Evolutionary conservation across 495 filamentous ascomycete genomes (phyloP).

Genomic region (Margaritispora aquatica): DNA sequence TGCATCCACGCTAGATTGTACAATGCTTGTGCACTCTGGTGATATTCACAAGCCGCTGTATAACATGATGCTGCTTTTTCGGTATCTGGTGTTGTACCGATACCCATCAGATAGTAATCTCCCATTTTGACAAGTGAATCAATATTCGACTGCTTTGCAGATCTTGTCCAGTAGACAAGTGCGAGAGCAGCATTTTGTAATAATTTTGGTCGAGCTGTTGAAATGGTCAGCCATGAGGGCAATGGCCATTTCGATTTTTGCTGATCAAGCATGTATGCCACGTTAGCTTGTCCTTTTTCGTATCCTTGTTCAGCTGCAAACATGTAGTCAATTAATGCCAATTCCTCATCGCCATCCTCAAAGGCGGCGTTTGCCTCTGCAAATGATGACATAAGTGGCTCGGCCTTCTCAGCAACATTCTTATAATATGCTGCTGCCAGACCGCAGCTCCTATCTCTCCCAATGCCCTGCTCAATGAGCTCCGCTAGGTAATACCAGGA

Average conservation of each 20-base stretch:
- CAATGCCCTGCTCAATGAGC: slow-evolving; percentile 74
- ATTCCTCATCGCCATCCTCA: slow-evolving; percentile 76
- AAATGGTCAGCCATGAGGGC: slow-evolving; percentile 35
- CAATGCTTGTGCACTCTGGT: slow-evolving; percentile 88
- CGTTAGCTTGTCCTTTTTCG: slow-evolving; percentile 88
- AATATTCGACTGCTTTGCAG: slow-evolving; percentile 86
- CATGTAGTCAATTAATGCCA: slow-evolving; percentile 77
- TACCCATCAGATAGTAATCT: slow-evolving; percentile 84
- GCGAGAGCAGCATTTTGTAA: slow-evolving; percentile 71
- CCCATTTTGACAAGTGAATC: slow-evolving; percentile 97
- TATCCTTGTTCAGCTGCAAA: slow-evolving; percentile 96
- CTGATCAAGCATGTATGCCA: slow-evolving; percentile 85
- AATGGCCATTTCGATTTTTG: slow-evolving; percentile 59
- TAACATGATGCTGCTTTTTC: slow-evolving; percentile 95
- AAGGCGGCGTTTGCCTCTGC: slow-evolving; percentile 80
- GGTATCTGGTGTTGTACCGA: slow-evolving; percentile 63
- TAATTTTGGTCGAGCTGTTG: slow-evolving; percentile 36
- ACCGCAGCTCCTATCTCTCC: slow-evolving; percentile 71
- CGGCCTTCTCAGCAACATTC: slow-evolving; percentile 84
- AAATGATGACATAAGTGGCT: slow-evolving; percentile 78
- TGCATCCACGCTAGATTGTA: slow-evolving; percentile 99
- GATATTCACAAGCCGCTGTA: slow-evolving; percentile 79
- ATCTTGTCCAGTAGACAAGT: slow-evolving; percentile 93
- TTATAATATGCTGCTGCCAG: slow-evolving; percentile 90
- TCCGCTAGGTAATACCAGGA: slow-evolving; percentile 95